Evolutionary conservation across 2,329 filamentous ascomycete genomes (phyloP).

Genomic region (Pestalotiopsis sp.): DNA sequence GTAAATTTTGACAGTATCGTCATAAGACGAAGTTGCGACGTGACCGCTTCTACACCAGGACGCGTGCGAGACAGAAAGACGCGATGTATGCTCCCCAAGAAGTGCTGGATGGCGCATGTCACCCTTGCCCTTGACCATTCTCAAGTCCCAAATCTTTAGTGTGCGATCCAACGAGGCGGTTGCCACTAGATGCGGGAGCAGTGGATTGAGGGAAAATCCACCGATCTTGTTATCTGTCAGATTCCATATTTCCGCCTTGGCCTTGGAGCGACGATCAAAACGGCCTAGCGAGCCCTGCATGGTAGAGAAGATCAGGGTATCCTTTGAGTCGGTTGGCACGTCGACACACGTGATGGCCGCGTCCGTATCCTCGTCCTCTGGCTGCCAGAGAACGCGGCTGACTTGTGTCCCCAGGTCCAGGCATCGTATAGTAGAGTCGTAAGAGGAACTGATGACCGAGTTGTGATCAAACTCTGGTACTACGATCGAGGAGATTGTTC

Average conservation of each 20-base stretch:
- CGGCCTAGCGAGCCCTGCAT: slow-evolving; percentile 78
- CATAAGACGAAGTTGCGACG: slow-evolving; percentile 89
- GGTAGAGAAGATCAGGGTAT: slow-evolving; percentile 84
- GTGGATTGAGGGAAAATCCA: slow-evolving; percentile 82
- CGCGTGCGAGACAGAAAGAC: slow-evolving; percentile 87
- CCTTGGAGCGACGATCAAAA: slow-evolving; percentile 69
- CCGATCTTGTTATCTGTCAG: slow-evolving; percentile 93
- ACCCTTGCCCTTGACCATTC: slow-evolving; percentile 64
- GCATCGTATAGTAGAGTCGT: slow-evolving; percentile 88
- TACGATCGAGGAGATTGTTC: slow-evolving; percentile 84
- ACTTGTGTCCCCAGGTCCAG: slow-evolving; percentile 80
- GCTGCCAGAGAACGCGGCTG: slow-evolving; percentile 80
- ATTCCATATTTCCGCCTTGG: slow-evolving; percentile 66
- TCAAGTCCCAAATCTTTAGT: slow-evolving; percentile 88
- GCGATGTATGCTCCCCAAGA: slow-evolving; percentile 78
- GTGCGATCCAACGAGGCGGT: slow-evolving; percentile 90
- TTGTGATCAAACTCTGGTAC: slow-evolving; percentile 74
- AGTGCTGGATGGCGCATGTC: slow-evolving; percentile 64
- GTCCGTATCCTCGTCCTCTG: slow-evolving; percentile 67
- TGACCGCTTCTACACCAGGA: slow-evolving; percentile 85
- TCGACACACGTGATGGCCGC: slow-evolving; percentile 83
- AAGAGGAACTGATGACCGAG: slow-evolving; percentile 80
- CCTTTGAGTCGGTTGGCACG: slow-evolving; percentile 68
- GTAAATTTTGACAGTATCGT: slow-evolving; percentile 93
- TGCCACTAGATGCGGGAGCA: slow-evolving; percentile 77